Base-by-base conservation (phyloP, 1,284 basidiomycete species). In the Cryptococcus sp. region DNA sequence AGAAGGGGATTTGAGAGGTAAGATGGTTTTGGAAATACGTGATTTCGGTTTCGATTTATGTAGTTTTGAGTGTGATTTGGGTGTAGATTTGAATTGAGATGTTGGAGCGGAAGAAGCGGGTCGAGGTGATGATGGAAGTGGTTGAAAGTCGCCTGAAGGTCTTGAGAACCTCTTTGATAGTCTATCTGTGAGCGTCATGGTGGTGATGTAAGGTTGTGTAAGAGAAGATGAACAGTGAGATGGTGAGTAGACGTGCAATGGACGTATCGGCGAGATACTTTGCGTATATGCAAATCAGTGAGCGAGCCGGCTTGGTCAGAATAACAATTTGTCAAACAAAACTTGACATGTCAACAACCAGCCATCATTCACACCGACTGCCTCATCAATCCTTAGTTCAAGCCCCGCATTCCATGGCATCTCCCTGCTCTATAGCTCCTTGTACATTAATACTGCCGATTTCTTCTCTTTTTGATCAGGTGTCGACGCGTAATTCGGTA, bases 361-460 rank as follows among this genome's bases (percentile, higher is more conserved):
- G 38, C 38, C 10, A 3, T 10, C 38, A 30, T 45, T 30, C 43
- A 45, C n/a, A 7, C 8, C 43, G 38, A 15, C 8, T 30, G 43
- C 7, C 8, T 31, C 10, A 31, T 13, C 10, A 15, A 31, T 33
- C 46, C 23, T 23, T 23, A 2, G 23, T 23, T 23, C 23, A 23
- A 23, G 23, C 23, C 23, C 2, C 23, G 23, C 23, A 23, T 23
- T 8, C 5, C 15, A 23, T 23, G 5, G n/a, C 46, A 30, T 14
- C 46, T 32, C 46, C 48, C n/a, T 37, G 14, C 10, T 5, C 30
- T 56, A 56, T 1, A 58, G 45, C 48, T 58, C 56, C 48, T 58
- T 58, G 56, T 58, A 58, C 56, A 58, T 58, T 35, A 53, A 53
- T 6, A 53, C 38, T 5, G 51, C 56, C 30, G 31, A 41, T 32